Percentiles rank a stretch among this genome's conserved stretches.
These are phyloP conservation scores for Capillidium rhysosporum DNA, from an alignment of 371 early-diverging fungal species.

Conservation along the genomic window DNA sequence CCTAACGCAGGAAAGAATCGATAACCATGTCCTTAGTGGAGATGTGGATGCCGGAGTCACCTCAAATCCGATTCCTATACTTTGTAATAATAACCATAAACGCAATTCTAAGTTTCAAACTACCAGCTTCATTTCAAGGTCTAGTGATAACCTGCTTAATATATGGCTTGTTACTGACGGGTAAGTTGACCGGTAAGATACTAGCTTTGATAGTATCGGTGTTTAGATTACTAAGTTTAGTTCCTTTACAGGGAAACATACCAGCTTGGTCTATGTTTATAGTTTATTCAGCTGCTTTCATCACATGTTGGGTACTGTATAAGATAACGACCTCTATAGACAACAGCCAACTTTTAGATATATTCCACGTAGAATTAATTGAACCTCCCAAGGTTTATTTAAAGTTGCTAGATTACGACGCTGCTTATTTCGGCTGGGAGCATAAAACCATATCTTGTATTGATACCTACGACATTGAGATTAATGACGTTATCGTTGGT, in stretches of 20 bases:
- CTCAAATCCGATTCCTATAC: not conserved
- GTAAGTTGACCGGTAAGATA: not conserved
- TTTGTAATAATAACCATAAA: not conserved
- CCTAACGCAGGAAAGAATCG: no score
- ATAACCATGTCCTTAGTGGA: not conserved
- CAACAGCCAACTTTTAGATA: not conserved
- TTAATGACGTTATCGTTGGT: constrained; percentile 2
- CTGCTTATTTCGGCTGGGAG: constrained; percentile 5
- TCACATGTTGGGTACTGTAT: constrained; percentile 1
- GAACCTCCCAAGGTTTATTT: constrained; percentile 3
- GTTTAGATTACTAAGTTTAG: not conserved
- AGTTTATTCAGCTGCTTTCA: not conserved
- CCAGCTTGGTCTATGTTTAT: not conserved
- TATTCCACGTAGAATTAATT: not conserved
- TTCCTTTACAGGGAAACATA: not conserved
- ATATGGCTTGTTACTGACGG: not conserved
- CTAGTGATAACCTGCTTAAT: not conserved
- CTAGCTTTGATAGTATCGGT: not conserved
- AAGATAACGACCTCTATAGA: not conserved
- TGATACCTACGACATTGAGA: not conserved
- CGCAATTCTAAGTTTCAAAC: not conserved
- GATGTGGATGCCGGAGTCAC: not conserved
- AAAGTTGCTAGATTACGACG: not conserved
- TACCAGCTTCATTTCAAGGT: constrained; percentile 5
- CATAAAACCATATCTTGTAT: not conserved